A percentile compares a stretch with the other conserved stretches of the same genome.
These are phyloP conservation scores for Wickerhamomyces rabaulensis DNA, from an alignment of 805 yeast species.

Conservation along the genomic window DNA sequence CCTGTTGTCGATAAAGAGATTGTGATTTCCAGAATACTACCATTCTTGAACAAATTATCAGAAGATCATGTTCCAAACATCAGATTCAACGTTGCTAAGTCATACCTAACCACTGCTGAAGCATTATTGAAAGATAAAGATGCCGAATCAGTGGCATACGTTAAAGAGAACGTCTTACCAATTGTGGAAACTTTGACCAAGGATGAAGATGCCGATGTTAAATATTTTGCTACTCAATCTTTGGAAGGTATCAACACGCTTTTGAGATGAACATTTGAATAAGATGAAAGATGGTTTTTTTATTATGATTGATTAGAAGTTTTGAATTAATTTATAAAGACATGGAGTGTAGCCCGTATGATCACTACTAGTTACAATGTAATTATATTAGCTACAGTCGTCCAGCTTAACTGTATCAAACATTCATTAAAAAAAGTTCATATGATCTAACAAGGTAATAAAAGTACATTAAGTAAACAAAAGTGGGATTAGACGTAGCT, in stretches of 20 bases:
- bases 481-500: too few species aligned
- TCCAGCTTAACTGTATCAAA: neutral
- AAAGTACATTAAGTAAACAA: too few species aligned
- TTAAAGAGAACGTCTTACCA: slow-evolving; percentile 53
- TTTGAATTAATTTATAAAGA: neutral
- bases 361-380: too few species aligned
- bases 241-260: slow-evolving; percentile 27
- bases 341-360: too few species aligned
- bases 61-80: slow-evolving; percentile 90
- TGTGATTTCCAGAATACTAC: slow-evolving; percentile 62
- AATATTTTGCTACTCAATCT: slow-evolving; percentile 74
- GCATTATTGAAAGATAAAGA: slow-evolving; percentile 31
- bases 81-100: slow-evolving; percentile 90
- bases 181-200: slow-evolving; percentile 56
- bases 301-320: neutral
- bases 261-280: neutral
- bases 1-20: slow-evolving; percentile 60
- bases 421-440: neutral
- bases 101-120: slow-evolving; percentile 58
- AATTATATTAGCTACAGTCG: too few species aligned
- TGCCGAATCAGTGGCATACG: slow-evolving; percentile 26
- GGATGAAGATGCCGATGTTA: slow-evolving; percentile 86
- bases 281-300: neutral
- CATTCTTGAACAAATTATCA: slow-evolving; percentile 68
- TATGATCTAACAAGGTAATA: too few species aligned